These are phyloP conservation scores for Chiua virens DNA, from an alignment of 768 basidiomycete species.

Conservation along the genomic window DNA sequence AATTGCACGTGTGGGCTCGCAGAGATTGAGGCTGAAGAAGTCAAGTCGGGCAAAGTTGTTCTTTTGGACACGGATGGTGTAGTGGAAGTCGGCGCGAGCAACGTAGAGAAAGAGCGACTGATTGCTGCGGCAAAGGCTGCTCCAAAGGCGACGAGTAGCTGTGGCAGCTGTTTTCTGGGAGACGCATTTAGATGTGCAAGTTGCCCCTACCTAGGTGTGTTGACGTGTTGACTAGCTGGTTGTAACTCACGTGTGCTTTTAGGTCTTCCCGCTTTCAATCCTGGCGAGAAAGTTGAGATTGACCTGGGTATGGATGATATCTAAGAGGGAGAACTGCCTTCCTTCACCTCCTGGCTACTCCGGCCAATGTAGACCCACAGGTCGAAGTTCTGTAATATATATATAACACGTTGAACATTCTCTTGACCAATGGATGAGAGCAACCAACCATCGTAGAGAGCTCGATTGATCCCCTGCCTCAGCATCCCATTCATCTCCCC, in stretches of 20 bases:
- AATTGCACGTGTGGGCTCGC: conserved; percentile 95
- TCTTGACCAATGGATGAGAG: background rate
- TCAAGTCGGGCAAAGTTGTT: conserved; percentile 57
- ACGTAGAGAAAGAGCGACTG: conserved; percentile 65
- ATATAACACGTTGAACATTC: conserved; percentile 1
- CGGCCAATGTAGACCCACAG: conserved; percentile 1
- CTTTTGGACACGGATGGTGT: conserved; percentile 62
- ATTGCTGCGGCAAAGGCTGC: conserved; percentile 65
- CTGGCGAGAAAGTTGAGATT: conserved; percentile 96
- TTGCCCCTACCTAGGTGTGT: conserved; percentile 94
- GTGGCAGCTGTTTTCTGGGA: conserved; percentile 96
- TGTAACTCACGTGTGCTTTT: conserved; percentile 9
- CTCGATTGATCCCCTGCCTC: conserved; percentile 10
- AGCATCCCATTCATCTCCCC: conserved; percentile 31
- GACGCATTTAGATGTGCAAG: conserved; percentile 97
- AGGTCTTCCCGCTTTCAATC: conserved; percentile 98
- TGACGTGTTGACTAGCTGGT: conserved; percentile 4
- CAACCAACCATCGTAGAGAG: background rate
- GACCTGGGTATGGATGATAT: conserved; percentile 88
- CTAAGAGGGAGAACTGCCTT: conserved; percentile 34
- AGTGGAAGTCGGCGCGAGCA: conserved; percentile 53
- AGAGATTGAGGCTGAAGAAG: conserved; percentile 88
- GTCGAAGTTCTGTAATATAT: background rate
- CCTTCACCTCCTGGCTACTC: background rate
- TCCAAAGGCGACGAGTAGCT: conserved; percentile 91